phyloP scores from a whole-genome alignment of 495 filamentous ascomycete species.

The Penicillium coprophilum region DNA sequence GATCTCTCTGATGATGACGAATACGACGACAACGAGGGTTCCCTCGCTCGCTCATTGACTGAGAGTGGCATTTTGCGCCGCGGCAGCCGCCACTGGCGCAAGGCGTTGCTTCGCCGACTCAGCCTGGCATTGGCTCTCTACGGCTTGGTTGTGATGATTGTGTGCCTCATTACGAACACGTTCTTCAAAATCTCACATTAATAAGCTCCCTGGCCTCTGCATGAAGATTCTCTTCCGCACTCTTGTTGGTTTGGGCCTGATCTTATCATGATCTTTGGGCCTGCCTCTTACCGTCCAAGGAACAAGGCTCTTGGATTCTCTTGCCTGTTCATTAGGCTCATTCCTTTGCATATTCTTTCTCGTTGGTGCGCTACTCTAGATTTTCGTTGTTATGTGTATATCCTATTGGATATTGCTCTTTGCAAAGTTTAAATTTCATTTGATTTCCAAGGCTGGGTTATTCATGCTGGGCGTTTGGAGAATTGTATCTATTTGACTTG shows the following conservation, averaged over 20 bases:
- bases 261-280: slow-evolving; percentile 29
- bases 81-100: slow-evolving; percentile 55
- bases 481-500: slow-evolving; percentile 3
- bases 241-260: slow-evolving; percentile 12
- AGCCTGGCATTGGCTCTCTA: slow-evolving; percentile 79
- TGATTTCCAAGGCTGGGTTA: slow-evolving; percentile 6
- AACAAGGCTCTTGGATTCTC: neutral
- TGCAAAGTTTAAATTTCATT: slow-evolving; percentile 1
- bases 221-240: slow-evolving; percentile 17
- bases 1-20: slow-evolving; percentile 46
- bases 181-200: slow-evolving; percentile 64
- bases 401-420: slow-evolving; percentile 1
- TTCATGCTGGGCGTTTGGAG: slow-evolving; percentile 15
- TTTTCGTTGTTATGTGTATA: slow-evolving; percentile 6
- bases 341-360: neutral
- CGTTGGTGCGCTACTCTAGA: neutral
- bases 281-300: slow-evolving; percentile 11
- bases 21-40: slow-evolving; percentile 38
- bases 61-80: slow-evolving; percentile 50
- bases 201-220: slow-evolving; percentile 5
- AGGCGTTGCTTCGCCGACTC: slow-evolving; percentile 64
- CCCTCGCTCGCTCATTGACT: slow-evolving; percentile 37
- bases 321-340: neutral
- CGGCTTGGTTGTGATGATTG: slow-evolving; percentile 82
- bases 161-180: slow-evolving; percentile 81